Evolutionary conservation across 2,329 filamentous ascomycete genomes (phyloP).

Genomic region (Trichoderma atrobrunneum): DNA sequence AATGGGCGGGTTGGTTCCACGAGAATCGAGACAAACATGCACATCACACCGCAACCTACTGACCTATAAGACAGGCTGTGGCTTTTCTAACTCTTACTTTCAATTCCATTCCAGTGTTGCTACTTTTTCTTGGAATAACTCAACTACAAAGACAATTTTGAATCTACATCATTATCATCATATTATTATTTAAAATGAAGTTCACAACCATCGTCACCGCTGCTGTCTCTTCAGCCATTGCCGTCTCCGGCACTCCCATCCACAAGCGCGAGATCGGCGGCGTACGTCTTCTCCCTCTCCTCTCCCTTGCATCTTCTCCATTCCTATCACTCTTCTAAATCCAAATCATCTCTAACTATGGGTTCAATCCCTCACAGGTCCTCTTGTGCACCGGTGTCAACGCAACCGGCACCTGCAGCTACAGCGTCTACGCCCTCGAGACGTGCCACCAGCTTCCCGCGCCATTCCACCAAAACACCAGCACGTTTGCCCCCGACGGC

Average conservation of each 20-base stretch:
- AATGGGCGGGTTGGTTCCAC: neutral
- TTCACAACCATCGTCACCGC: constrained; percentile 24
- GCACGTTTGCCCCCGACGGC: constrained; percentile 51
- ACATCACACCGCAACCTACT: neutral
- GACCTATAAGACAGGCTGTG: neutral
- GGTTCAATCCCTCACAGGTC: constrained; percentile 34
- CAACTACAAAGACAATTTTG: neutral
- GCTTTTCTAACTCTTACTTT: neutral
- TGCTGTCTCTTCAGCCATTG: constrained; percentile 24
- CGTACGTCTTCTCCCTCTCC: constrained; percentile 36
- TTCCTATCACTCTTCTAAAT: neutral
- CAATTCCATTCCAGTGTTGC: neutral
- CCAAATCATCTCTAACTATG: neutral
- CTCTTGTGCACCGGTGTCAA: constrained; percentile 51
- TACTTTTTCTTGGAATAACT: neutral
- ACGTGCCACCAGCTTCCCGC: constrained; percentile 45
- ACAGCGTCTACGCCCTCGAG: constrained; percentile 42
- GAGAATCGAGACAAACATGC: constrained; percentile 1
- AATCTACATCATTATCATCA: neutral
- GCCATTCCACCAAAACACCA: constrained; percentile 41
- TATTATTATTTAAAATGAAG: constrained; percentile 31
- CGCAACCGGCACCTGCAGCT: constrained; percentile 46
- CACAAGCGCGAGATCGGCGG: constrained; percentile 45
- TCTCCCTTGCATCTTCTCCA: neutral
- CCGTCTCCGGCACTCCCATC: constrained; percentile 31